Base-by-base conservation (phyloP, 2,329 filamentous ascomycete species). In the Fusarium nematophilum region DNA sequence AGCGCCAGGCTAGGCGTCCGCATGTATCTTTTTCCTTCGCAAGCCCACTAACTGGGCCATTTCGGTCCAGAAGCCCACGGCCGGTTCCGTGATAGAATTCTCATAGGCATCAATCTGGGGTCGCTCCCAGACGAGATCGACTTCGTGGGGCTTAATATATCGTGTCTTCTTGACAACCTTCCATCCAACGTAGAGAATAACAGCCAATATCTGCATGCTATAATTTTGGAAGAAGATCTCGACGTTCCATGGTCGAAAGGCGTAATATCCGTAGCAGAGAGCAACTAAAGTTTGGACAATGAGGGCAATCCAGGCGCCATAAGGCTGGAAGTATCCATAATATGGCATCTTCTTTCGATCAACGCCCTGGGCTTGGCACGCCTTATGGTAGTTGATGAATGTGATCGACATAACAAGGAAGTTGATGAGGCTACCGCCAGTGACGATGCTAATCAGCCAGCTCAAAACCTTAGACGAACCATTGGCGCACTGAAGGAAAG, bases 101-200 rank as follows among this genome's bases (percentile, higher is more conserved):
- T 86, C 83, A 59, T 86, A 86, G 1, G 76, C 77, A 60, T 87
- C 84, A 46, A 87, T 83, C 18, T 77, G 68, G 18, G 83, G 83
- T 23, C 79, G 75, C 64, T 87, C 79, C 84, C 84, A 83, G 33
- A 85, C 74, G 8, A 88, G 76, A 65, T 88, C 85, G 4, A 80
- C 78, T 62, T 89, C 81, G 5, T 76, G 67, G 0, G 85, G 74
- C 5, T 74, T 74, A 14, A 86, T 76, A 31, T 83, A 74, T 53
- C 78, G 79, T 2, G 86, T 89, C 45, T 76, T 78, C 75, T 86
- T 84, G 69, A 86, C 13, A 3, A 89, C 4, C 73, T 90, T 90
- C 84, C 85, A 90, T 59, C 77, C 77, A 15, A 80, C 49, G 67
- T 81, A 88, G 26, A 84, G 72, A 27, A 85, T 68, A 6, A 79